Evolutionary conservation across 495 filamentous ascomycete genomes (phyloP), one percentile per base, ranked within the genome.

Genomic region (Annulohypoxylon bovei): DNA sequence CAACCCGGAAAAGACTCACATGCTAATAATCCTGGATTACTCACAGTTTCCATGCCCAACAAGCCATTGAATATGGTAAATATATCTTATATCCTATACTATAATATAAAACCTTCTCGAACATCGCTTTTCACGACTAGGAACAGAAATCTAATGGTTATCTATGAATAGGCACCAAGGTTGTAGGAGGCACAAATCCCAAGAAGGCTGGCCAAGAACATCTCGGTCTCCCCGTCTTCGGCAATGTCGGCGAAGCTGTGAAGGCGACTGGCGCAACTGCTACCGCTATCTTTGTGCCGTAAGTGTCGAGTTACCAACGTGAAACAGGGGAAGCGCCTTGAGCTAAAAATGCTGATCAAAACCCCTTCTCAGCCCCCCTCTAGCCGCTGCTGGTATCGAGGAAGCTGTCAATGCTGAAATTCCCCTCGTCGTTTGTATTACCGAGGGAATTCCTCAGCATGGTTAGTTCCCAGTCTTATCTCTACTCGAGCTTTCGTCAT

Each of bases 241-340:
- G 86, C 59, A 95, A 88, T 70, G 96, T 99, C 62, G 79, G 79
- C 62, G 95, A 98, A 61, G 95, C 94, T 63, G 87, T 97, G 65
- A 96, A 95, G 86, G 82, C 94, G 83, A 96, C 93, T 47, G 93
- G 94, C 72, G 94, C 94, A 65, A 92, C 85, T 62, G 94, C 94
- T 58, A 95, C 93, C 50, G 96, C 94, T 61, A 95, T 99, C 81
- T 99, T 99, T 80, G 95, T 99, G 69, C 95, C 95, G 91, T 95
- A 90, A 77, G 88, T 76, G 12, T 54, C 30, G 8, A 37, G 4
- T 35, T 35, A 11, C 57, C 11, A 27, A 32, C 40, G 32, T 75
- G 42, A 76, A 61, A 20, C 20, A 42, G n/a, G 44, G 25, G 9
- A 11, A 25, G 22, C 5, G 11, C 1, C n/a, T 44, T 3, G n/a